Conservation (phyloP, 352 stramenopile genomes). For the Phytophthora nicotianae region DNA sequence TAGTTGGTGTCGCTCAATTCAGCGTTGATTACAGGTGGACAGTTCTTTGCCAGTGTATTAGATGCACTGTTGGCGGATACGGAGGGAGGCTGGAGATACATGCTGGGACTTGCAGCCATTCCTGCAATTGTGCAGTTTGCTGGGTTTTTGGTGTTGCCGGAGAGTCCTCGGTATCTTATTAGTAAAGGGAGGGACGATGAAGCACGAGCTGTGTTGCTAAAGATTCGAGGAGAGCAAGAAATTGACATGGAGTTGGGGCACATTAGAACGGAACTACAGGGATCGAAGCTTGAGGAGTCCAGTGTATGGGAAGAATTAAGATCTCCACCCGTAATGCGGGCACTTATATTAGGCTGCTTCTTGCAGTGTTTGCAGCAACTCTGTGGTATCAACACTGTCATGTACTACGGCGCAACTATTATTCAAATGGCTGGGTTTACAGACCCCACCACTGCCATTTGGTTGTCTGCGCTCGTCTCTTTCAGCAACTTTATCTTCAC, state of each 20-base stretch:
- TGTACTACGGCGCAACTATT: constrained; percentile 84
- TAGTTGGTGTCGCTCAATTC: constrained; percentile 80
- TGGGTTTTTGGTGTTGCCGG: constrained; percentile 67
- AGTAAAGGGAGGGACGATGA: constrained; percentile 46
- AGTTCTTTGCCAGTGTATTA: constrained; percentile 82
- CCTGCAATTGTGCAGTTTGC: constrained; percentile 70
- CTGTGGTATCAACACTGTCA: constrained; percentile 85
- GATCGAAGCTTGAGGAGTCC: constrained; percentile 22
- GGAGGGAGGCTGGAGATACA: constrained; percentile 74
- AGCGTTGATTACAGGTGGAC: constrained; percentile 70
- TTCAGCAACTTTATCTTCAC: constrained; percentile 37
- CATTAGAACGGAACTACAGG: constrained; percentile 59
- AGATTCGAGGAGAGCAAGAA: constrained; percentile 60
- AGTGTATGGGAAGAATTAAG: constrained; percentile 44
- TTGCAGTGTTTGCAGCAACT: constrained; percentile 58
- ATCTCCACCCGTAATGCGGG: constrained; percentile 39
- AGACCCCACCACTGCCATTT: constrained; percentile 70
- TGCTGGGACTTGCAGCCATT: constrained; percentile 77
- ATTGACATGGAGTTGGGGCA: constrained; percentile 59
- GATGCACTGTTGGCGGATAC: constrained; percentile 58
- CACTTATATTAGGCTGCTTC: constrained; percentile 54
- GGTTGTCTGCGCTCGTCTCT: constrained; percentile 67
- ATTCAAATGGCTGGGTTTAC: constrained; percentile 80
- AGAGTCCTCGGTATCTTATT: constrained; percentile 70
- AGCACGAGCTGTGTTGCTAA: constrained; percentile 48